Evolutionary conservation across 495 filamentous ascomycete genomes (phyloP).

Genomic region (Cudoniella acicularis): DNA sequence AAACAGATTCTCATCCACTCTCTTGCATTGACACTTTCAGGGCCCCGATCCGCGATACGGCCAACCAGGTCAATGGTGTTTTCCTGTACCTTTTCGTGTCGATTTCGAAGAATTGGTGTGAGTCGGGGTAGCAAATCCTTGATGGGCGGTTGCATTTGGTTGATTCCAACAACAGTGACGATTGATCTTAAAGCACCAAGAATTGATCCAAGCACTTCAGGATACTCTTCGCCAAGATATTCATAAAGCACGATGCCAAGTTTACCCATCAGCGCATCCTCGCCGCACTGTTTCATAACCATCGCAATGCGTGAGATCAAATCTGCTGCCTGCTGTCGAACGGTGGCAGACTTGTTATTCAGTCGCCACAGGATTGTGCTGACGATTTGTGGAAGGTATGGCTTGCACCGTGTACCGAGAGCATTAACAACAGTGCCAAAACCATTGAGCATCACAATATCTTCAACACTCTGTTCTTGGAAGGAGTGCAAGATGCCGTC

Average conservation of each 20-base stretch:
- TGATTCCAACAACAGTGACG: constrained; percentile 97
- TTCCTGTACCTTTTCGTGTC: constrained; percentile 99
- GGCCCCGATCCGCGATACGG: constrained; percentile 95
- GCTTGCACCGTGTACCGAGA: constrained; percentile 88
- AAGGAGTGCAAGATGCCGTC: constrained; percentile 97
- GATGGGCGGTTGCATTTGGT: constrained; percentile 98
- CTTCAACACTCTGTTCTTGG: constrained; percentile 97
- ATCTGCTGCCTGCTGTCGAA: constrained; percentile 95
- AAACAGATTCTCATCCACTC: constrained; percentile 99
- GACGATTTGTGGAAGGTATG: constrained; percentile 94
- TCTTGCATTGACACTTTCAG: constrained; percentile 90
- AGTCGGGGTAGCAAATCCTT: constrained; percentile 92
- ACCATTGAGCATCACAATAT: constrained; percentile 95
- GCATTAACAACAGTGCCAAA: constrained; percentile 98
- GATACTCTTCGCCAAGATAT: constrained; percentile 98
- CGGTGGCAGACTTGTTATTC: constrained; percentile 95
- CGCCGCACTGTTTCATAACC: constrained; percentile 98
- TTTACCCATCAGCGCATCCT: constrained; percentile 94
- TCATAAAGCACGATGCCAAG: constrained; percentile 96
- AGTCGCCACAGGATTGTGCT: constrained; percentile 95
- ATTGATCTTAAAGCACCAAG: constrained; percentile 92
- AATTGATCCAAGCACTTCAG: constrained; percentile 95
- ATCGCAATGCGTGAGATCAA: constrained; percentile 94
- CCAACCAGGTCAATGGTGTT: constrained; percentile 99
- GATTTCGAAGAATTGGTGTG: constrained; percentile 94